phyloP scores from a whole-genome alignment of 2,329 filamentous ascomycete genomes.

The Emmonsiellopsis sp. region DNA sequence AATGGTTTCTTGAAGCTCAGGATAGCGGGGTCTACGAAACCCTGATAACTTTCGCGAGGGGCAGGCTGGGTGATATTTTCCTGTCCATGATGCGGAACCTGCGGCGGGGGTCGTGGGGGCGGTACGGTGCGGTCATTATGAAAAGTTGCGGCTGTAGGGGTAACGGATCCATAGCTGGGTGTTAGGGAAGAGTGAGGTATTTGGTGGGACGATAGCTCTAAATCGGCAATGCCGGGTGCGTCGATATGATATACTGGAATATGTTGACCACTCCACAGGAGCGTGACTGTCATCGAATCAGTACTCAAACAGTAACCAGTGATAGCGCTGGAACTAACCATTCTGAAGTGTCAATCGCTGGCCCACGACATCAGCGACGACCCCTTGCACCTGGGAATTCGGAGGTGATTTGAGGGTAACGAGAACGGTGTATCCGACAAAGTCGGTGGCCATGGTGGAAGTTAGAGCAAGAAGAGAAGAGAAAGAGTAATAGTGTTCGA shows the following conservation, averaged over 20 bases:
- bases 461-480: not conserved
- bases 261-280: conserved; percentile 44
- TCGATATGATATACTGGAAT: conserved; percentile 48
- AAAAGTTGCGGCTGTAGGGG: not conserved
- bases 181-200: conserved; percentile 3
- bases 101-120: conserved; percentile 3
- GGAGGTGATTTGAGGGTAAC: conserved; percentile 61
- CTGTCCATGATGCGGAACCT: conserved; percentile 5
- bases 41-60: conserved; percentile 17
- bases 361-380: conserved; percentile 61
- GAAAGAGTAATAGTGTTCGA: not conserved
- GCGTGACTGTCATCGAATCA: conserved; percentile 37
- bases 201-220: conserved; percentile 41
- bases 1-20: conserved; percentile 51
- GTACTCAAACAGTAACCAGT: not conserved
- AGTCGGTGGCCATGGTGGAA: conserved; percentile 54
- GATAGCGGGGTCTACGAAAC: conserved; percentile 76
- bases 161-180: not conserved
- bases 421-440: conserved; percentile 67
- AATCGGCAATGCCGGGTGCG: conserved; percentile 49
- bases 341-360: conserved; percentile 62
- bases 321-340: conserved; percentile 43
- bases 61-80: conserved; percentile 15
- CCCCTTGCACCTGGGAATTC: conserved; percentile 57
- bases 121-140: not conserved